Evolutionary conservation across 2,329 filamentous ascomycete genomes (phyloP), one percentile per base, ranked within the genome.

Genomic region (Penicillium corylophilum): DNA sequence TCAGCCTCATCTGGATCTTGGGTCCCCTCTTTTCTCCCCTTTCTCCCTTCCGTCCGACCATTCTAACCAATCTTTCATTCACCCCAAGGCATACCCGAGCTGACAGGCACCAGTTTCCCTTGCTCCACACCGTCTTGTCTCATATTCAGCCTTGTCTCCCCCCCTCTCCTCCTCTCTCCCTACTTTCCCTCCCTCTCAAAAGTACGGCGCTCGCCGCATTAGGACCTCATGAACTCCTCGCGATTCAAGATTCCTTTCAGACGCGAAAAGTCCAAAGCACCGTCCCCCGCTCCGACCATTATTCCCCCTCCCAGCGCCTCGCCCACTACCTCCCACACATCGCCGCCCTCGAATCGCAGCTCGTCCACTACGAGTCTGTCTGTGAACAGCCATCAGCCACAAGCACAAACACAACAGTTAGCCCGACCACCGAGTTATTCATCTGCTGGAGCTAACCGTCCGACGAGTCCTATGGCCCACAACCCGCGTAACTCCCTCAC

Each of bases 351-450:
- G 44, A 65, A 67, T 53, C 65, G 68, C 59, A 77, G 74, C 63
- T 72, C 75, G 40, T 79, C 77, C 26, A 74, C 71, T 47, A 75
- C 77, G 53, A 80, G 78, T 61, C 73, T 80, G 41, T 72, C 79
- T 62, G 84, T 84, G 78, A 85, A 83, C 61, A 53, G 38, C 23
- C 53, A 51, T 16, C 50, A 50, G 16, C 46, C 35, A 18, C 35
- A 38, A 38, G 16, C 44, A 10, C 74, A 74, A 58, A 78, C 35
- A 38, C 35, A 80, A 57, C 75, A 77, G 38, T 74, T 82, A 61
- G 83, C 82, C 61, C 79, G 83, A 54, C 84, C 84, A 61, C 84
- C 84, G 39, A 85, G 82, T 66, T 87, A 87, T 69, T 80, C 82
- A 53, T 82, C 83, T 64, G 78, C 35, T 38, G 35, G 16, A 38